Evolutionary conservation across 1,284 basidiomycete species (phyloP), one percentile per base, ranked within the genome.

Genomic region (Cryptococcus sp.): DNA sequence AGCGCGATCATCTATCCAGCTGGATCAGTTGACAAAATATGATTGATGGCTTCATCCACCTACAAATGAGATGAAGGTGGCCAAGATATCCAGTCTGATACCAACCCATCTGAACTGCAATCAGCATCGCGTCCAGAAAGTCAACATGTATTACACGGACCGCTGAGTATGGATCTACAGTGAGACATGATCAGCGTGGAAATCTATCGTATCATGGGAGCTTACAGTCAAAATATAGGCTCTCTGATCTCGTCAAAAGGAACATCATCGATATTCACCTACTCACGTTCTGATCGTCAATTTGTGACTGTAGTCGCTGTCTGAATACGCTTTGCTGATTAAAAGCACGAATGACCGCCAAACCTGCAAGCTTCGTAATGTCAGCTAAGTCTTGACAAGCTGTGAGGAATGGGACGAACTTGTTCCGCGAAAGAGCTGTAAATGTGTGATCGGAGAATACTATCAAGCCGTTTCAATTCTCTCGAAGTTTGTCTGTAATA

Each of bases 401-500:
- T 23, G 23, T 52, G 50, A 0, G 59, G 58, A 64, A 38, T 42
- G 15, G 15, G 23, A 53, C 59, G 13, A 33, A 62, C 60, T 56
- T 65, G 66, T 49, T 70, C 70, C 3, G 61, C 62, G 42, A 70
- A 66, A 1, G 57, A 59, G 13, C 48, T 55, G 46, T 67, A 71
- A 45, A 71, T 60, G 46, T 55, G 59, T 23, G 62, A 64, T 30
- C 68, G 57, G 14, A 54, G 51, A 32, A 65, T 55, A 10, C 62
- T 62, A 35, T 69, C 64, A 14, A 73, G 35, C 5, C 71, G 60
- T 44, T 70, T 67, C 50, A 66, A 49, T 48, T 73, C 68, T 13
- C 68, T 53, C 1, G 62, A 62, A 0, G 69, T 60, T 5, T 58
- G 36, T 11, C 60, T 55, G 52, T 68, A 73, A 55, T 64, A 68